Evolutionary conservation across 2,329 filamentous ascomycete species (phyloP), one percentile per base, ranked within the genome.

Genomic region (Colletotrichum costaricense): DNA sequence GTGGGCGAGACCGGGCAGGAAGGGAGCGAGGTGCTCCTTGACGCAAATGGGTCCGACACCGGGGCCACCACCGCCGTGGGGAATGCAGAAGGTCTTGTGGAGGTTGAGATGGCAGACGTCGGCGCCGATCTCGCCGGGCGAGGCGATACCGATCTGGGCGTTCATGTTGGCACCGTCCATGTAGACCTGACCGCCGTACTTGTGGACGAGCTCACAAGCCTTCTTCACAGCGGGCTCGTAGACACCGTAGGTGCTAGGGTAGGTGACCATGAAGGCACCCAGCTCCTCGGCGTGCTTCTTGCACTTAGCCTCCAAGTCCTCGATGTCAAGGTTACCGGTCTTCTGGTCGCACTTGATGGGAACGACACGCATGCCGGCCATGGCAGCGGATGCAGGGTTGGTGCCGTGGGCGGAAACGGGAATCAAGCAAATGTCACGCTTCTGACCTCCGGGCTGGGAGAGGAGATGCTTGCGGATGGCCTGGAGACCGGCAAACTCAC

Each of bases 161-260:
- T 98, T 98, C 95, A 98, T 97, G 86, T 98, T 98, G 76, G 96
- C 96, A 60, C 96, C 96, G 81, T 98, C 96, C 96, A 98, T 98
- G 87, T 98, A 98, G 19, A 98, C 96, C 80, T 97, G 94, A 11
- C 96, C 96, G 65, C 96, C 96, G 80, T 97, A 87, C 76, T 93
- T 84, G 85, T 98, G 96, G 22, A 98, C 95, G 35, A 97, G 86
- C 68, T 95, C 87, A 83, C 95, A 98, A 19, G 93, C 95, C 80
- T 93, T 90, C 86, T 95, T 97, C 81, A 98, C 91, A 76, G 92
- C 89, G 3, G 95, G 95, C 86, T 98, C 96, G 80, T 97, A 98
- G 35, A 98, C 94, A 81, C 96, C 96, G 77, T 93, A 98, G 0
- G 96, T 98, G 82, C 93, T 97, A 38, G 96, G 96, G 81, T 98